These are phyloP conservation scores for Blakeslea trispora DNA, from an alignment of 371 early-diverging fungal species.

Conservation along the genomic window DNA sequence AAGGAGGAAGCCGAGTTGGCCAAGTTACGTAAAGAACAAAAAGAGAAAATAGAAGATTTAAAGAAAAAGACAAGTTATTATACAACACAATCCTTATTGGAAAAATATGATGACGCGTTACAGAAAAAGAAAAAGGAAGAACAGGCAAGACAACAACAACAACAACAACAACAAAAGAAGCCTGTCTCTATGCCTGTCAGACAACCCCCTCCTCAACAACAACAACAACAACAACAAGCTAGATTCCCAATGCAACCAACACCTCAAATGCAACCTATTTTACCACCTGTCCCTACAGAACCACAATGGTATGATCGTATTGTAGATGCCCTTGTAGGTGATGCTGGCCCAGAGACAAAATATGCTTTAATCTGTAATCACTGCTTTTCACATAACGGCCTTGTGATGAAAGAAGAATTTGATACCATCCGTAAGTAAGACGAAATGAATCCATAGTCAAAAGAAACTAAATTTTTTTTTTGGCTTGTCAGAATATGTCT, in stretches of 20 bases:
- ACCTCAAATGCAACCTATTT: slow-evolving; percentile 13
- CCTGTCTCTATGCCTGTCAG: slow-evolving; percentile 21
- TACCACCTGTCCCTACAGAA: slow-evolving; percentile 21
- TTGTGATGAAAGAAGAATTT: slow-evolving; percentile 84
- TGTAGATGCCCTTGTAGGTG: slow-evolving; percentile 87
- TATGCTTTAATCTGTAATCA: slow-evolving; percentile 91
- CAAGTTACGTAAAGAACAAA: slow-evolving; percentile 58
- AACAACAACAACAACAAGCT: slow-evolving; percentile 13
- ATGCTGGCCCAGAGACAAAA: slow-evolving; percentile 77
- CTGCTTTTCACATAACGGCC: slow-evolving; percentile 91
- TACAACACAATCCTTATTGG: slow-evolving; percentile 86
- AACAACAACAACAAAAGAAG: slow-evolving; percentile 22
- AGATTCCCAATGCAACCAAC: slow-evolving; percentile 3
- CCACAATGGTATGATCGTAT: slow-evolving; percentile 80
- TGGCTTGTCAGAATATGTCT: slow-evolving; percentile 22
- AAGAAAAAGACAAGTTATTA: slow-evolving; percentile 90
- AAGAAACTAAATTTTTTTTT: not conserved
- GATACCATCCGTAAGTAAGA: slow-evolving; percentile 66
- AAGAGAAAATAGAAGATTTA: slow-evolving; percentile 79
- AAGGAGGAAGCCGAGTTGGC: slow-evolving; percentile 59
- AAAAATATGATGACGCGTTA: slow-evolving; percentile 73
- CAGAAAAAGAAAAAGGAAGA: slow-evolving; percentile 27
- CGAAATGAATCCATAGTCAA: not conserved
- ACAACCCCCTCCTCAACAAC: slow-evolving; percentile 4
- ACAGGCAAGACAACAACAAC: slow-evolving; percentile 5